Evolutionary conservation across 345 rosid genomes (phyloP).

Genomic region (Populus deltoides): DNA sequence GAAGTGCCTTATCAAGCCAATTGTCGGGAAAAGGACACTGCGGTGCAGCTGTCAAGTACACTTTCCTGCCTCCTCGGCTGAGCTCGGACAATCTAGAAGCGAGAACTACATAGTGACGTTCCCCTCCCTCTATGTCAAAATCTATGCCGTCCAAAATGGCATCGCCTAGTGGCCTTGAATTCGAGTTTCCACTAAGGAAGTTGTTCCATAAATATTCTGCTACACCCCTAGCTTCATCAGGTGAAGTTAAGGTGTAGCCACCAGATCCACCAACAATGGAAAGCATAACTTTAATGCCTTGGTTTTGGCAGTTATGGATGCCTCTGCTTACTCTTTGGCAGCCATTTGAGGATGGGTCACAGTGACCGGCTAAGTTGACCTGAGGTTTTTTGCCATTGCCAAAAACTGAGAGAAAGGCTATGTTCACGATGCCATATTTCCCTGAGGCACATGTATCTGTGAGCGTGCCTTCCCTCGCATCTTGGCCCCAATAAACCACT

Average conservation of each 20-base stretch:
- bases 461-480: conserved; percentile 1
- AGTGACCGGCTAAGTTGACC: conserved; percentile 30
- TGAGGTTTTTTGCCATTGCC: conserved; percentile 20
- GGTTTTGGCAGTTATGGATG: conserved; percentile 20
- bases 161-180: background rate
- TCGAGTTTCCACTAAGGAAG: background rate
- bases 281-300: conserved; percentile 29
- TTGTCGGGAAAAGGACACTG: background rate
- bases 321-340: conserved; percentile 1
- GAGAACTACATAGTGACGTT: background rate
- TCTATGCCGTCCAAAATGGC: conserved; percentile 2
- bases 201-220: background rate
- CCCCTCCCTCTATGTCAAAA: conserved; percentile 6
- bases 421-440: conserved; percentile 19
- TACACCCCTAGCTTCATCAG: conserved; percentile 18
- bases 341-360: conserved; percentile 20
- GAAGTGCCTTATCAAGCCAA: background rate
- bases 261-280: conserved; percentile 26
- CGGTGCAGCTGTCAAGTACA: conserved; percentile 11
- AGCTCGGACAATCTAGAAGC: background rate
- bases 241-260: background rate
- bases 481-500: no score
- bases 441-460: conserved; percentile 15
- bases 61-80: background rate
- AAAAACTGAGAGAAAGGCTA: conserved; percentile 26